Evolutionary conservation across 805 yeast species (phyloP).

Genomic region (Myxozyma neotropica): DNA sequence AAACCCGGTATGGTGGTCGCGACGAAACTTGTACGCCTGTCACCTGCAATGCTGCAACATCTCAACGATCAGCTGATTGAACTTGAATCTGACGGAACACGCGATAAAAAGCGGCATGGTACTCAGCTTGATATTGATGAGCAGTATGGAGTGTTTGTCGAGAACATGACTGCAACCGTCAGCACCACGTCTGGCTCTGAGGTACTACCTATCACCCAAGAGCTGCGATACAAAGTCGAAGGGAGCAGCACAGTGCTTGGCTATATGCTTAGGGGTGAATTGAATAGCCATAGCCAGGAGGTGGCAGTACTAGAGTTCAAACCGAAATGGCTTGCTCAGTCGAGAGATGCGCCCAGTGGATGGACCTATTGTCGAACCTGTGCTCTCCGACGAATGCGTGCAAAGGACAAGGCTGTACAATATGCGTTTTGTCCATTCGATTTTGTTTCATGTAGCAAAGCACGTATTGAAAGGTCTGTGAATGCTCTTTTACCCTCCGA

Average conservation of each 20-base stretch:
- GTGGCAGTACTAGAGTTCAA: conserved; percentile 50
- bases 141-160: conserved; percentile 24
- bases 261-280: neutral
- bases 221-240: conserved; percentile 5
- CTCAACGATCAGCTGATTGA: conserved; percentile 13
- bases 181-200: neutral
- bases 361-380: conserved; percentile 58
- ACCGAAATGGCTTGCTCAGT: conserved; percentile 63
- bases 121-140: conserved; percentile 16
- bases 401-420: conserved; percentile 33
- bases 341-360: conserved; percentile 45
- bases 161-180: conserved; percentile 18
- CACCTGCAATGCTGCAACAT: neutral
- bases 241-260: conserved; percentile 16
- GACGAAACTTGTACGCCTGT: conserved; percentile 14
- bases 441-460: conserved; percentile 42
- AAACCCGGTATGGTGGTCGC: conserved; percentile 14
- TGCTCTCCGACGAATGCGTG: conserved; percentile 48
- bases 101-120: conserved; percentile 27
- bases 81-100: conserved; percentile 10
- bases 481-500: conserved; percentile 38
- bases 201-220: neutral
- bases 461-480: conserved; percentile 42
- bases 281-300: neutral
- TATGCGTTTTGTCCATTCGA: conserved; percentile 54